A percentile compares a stretch with the other conserved stretches of the same genome.
Conservation (phyloP, 169 alveolate genomes). For the Eimeria sp. region DNA sequence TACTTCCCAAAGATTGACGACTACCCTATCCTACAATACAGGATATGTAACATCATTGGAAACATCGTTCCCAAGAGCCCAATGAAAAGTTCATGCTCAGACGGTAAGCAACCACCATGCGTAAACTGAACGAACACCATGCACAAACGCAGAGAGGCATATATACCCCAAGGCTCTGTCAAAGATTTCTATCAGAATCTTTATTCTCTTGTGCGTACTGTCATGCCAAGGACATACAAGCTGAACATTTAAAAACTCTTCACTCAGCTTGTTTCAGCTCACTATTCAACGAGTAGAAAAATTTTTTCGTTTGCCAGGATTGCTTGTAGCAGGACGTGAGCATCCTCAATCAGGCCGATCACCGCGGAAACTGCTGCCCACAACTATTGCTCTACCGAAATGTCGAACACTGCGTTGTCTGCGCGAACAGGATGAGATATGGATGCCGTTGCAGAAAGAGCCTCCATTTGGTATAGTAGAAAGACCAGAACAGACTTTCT, state of each 20-base stretch:
- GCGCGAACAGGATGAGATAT: no score
- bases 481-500: not conserved
- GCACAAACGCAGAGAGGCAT: not conserved
- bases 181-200: not conserved
- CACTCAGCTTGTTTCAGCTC: not conserved
- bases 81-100: not conserved
- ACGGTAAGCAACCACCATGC: not conserved
- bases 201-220: not conserved
- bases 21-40: not conserved
- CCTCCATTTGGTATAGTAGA: no score
- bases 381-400: not conserved
- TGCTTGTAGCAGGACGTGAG: not conserved
- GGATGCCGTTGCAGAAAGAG: no score
- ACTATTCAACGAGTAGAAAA: not conserved
- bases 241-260: not conserved
- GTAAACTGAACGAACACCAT: not conserved
- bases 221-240: not conserved
- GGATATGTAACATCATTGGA: not conserved
- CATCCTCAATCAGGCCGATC: not conserved
- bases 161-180: not conserved
- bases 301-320: not conserved
- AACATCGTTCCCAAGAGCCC: not conserved
- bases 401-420: not conserved
- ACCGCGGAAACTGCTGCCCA: not conserved
- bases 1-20: not conserved